These are phyloP conservation scores for Ustilago shanxiensis DNA, from an alignment of 1,284 basidiomycete species.

Conservation along the genomic window DNA sequence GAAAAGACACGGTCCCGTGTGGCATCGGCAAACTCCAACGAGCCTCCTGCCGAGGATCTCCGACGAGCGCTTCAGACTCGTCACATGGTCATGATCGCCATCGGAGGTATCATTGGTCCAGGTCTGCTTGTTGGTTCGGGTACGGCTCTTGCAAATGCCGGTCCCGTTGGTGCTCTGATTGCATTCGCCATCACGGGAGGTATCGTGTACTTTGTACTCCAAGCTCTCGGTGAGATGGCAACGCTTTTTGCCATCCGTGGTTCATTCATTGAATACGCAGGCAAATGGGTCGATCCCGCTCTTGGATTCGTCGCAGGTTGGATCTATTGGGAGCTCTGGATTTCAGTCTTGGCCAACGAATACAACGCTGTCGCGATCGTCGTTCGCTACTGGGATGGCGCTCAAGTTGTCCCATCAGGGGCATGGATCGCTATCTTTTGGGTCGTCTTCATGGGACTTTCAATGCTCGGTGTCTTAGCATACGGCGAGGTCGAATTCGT, in stretches of 20 bases:
- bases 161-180: slow-evolving; percentile 52
- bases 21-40: neutral
- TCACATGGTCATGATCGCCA: slow-evolving; percentile 60
- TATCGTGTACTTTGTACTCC: slow-evolving; percentile 56
- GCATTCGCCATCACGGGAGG: slow-evolving; percentile 53
- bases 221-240: slow-evolving; percentile 52
- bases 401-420: slow-evolving; percentile 24
- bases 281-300: slow-evolving; percentile 82
- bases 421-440: slow-evolving; percentile 57
- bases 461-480: slow-evolving; percentile 43
- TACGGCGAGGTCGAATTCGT: slow-evolving; percentile 66
- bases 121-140: slow-evolving; percentile 59
- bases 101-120: slow-evolving; percentile 63
- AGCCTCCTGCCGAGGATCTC: slow-evolving; percentile 31
- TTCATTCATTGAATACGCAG: slow-evolving; percentile 83
- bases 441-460: slow-evolving; percentile 47
- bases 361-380: slow-evolving; percentile 51
- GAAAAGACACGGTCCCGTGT: slow-evolving; percentile 18
- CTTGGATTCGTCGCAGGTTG: slow-evolving; percentile 76
- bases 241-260: slow-evolving; percentile 75
- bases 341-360: slow-evolving; percentile 50
- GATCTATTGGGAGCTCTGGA: slow-evolving; percentile 69
- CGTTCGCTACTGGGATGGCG: slow-evolving; percentile 46
- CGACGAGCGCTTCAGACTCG: slow-evolving; percentile 50
- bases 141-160: slow-evolving; percentile 45